These are phyloP conservation scores for Atractiella rhizophila DNA, from an alignment of 768 basidiomycete species.

Conservation along the genomic window DNA sequence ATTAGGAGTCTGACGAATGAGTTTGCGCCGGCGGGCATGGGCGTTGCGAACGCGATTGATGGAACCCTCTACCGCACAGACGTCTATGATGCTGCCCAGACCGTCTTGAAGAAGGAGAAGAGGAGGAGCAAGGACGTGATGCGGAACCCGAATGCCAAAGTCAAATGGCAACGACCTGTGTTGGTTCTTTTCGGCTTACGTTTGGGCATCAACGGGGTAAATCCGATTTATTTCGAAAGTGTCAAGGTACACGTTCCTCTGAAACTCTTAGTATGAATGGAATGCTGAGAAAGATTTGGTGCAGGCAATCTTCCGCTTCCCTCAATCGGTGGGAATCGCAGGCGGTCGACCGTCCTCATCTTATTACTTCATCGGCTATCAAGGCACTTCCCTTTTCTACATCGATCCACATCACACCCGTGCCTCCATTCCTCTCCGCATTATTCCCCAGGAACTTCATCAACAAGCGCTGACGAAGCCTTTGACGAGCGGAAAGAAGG, in stretches of 20 bases:
- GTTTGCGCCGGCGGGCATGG: slow-evolving; percentile 55
- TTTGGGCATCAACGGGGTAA: slow-evolving; percentile 74
- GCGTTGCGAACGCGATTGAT: slow-evolving; percentile 60
- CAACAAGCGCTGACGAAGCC: background rate
- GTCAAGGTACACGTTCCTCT: slow-evolving; percentile 32
- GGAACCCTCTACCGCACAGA: slow-evolving; percentile 59
- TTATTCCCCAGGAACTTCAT: background rate
- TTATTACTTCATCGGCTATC: slow-evolving; percentile 87
- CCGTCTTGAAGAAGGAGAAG: too few species aligned
- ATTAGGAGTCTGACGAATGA: slow-evolving; percentile 44
- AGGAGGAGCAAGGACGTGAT: slow-evolving; percentile 6
- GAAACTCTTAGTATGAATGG: background rate
- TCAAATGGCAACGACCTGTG: slow-evolving; percentile 72
- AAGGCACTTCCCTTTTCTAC: slow-evolving; percentile 49
- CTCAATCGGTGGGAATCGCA: slow-evolving; percentile 86
- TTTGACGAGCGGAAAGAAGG: background rate
- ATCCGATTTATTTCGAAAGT: slow-evolving; percentile 77
- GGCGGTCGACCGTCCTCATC: slow-evolving; percentile 91
- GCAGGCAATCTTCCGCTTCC: slow-evolving; percentile 67
- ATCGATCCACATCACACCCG: slow-evolving; percentile 30
- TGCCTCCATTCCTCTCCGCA: slow-evolving; percentile 45
- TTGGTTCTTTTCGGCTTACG: slow-evolving; percentile 64
- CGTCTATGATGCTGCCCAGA: slow-evolving; percentile 39
- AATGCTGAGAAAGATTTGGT: background rate
- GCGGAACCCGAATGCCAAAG: too few species aligned